A percentile compares a stretch with the other conserved stretches of the same genome.
Conservation (phyloP, 805 yeast genomes). For the Saturnispora zaruensis region DNA sequence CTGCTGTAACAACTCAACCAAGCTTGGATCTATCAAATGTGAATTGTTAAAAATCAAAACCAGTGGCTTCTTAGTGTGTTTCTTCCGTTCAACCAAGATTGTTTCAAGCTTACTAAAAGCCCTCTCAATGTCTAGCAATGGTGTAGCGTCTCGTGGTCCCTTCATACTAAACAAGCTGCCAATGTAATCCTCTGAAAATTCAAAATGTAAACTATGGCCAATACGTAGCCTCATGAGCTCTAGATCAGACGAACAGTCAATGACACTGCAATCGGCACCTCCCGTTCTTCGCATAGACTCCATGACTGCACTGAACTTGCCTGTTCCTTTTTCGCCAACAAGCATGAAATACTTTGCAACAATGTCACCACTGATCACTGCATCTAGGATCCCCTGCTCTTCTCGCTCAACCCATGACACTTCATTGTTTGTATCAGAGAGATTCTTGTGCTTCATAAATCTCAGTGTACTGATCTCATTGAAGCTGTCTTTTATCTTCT, state of each 20-base stretch:
- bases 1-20: conserved; percentile 71
- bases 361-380: conserved; percentile 53
- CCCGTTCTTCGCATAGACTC: conserved; percentile 59
- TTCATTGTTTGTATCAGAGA: conserved; percentile 27
- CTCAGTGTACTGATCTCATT: conserved; percentile 55
- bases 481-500: conserved; percentile 59
- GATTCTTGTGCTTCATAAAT: conserved; percentile 49
- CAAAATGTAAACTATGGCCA: conserved; percentile 67
- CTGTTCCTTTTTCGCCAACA: conserved; percentile 83
- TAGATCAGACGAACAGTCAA: conserved; percentile 82
- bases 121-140: conserved; percentile 70
- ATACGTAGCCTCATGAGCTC: conserved; percentile 70
- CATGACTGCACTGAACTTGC: conserved; percentile 67
- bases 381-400: conserved; percentile 57
- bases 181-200: conserved; percentile 71
- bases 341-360: conserved; percentile 62
- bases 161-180: conserved; percentile 73
- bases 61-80: conserved; percentile 43
- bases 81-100: conserved; percentile 48
- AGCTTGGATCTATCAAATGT: conserved; percentile 64
- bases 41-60: conserved; percentile 65
- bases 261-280: conserved; percentile 56
- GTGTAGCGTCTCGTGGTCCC: conserved; percentile 82
- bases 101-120: conserved; percentile 71
- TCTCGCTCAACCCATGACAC: conserved; percentile 63